Conservation (phyloP, 2,329 filamentous ascomycete species). For the Aspergillus sp. region DNA sequence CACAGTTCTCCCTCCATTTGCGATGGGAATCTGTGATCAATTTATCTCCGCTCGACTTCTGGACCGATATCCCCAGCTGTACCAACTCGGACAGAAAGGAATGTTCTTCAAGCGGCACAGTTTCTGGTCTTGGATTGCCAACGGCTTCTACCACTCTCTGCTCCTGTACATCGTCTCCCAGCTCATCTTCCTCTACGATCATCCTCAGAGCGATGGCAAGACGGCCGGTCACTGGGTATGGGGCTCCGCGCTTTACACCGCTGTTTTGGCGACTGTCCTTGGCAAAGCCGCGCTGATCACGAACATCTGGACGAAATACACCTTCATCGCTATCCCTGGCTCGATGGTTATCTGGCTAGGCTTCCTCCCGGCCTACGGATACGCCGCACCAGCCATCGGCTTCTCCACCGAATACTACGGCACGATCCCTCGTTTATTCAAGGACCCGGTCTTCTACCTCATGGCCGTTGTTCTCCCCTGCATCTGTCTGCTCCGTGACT, state of each 20-base stretch:
- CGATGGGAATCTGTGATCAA: conserved; percentile 95
- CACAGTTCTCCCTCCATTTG: conserved; percentile 89
- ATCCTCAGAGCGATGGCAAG: conserved; percentile 77
- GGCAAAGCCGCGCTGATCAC: conserved; percentile 94
- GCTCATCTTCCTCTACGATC: conserved; percentile 80
- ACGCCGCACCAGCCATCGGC: conserved; percentile 77
- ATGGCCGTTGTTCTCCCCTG: conserved; percentile 81
- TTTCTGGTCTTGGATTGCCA: conserved; percentile 89
- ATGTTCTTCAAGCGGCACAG: conserved; percentile 91
- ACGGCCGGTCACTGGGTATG: conserved; percentile 95
- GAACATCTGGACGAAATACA: conserved; percentile 99
- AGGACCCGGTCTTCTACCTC: conserved; percentile 85
- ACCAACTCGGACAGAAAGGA: conserved; percentile 89
- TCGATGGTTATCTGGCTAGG: conserved; percentile 90
- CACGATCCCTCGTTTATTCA: conserved; percentile 78
- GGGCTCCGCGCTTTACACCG: conserved; percentile 93
- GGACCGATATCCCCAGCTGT: conserved; percentile 94
- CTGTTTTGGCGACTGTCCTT: conserved; percentile 89
- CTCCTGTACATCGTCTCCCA: conserved; percentile 86
- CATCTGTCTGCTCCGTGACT: conserved; percentile 83
- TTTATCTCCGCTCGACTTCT: conserved; percentile 93
- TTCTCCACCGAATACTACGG: conserved; percentile 86
- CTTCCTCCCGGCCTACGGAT: conserved; percentile 86
- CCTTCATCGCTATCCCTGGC: conserved; percentile 91
- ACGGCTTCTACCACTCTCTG: conserved; percentile 94